phyloP scores from a whole-genome alignment of 768 basidiomycete genomes.

The Boletus patriciae region DNA sequence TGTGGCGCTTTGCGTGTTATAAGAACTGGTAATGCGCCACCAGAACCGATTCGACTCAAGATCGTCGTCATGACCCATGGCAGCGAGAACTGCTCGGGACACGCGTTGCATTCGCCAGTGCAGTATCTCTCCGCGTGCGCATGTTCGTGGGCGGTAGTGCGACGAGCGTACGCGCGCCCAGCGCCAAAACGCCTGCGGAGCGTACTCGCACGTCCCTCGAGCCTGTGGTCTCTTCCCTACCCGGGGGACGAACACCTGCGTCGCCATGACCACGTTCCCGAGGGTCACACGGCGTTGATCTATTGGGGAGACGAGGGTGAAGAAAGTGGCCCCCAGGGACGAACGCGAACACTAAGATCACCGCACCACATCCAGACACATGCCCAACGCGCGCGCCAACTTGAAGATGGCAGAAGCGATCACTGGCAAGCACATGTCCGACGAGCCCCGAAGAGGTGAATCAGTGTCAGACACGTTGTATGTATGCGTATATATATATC shows the following conservation, averaged over 20 bases:
- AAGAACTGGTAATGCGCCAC: too few species aligned
- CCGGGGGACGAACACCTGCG: not conserved
- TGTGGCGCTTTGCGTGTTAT: too few species aligned
- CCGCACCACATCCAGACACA: not conserved
- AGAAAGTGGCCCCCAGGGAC: not conserved
- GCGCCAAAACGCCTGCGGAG: not conserved
- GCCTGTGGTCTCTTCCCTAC: not conserved
- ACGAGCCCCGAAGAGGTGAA: not conserved
- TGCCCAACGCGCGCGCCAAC: not conserved
- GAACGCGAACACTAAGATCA: not conserved
- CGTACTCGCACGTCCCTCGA: not conserved
- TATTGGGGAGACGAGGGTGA: slow-evolving; percentile 7
- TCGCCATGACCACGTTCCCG: not conserved
- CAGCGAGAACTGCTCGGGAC: not conserved
- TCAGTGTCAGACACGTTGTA: not conserved
- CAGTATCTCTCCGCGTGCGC: not conserved
- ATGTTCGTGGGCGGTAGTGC: not conserved
- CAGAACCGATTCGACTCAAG: too few species aligned
- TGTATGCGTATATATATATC: not conserved
- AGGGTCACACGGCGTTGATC: not conserved
- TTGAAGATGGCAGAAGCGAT: not conserved
- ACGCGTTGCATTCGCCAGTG: not conserved
- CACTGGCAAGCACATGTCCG: not conserved
- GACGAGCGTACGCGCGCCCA: not conserved
- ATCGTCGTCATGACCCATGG: not conserved